These are phyloP conservation scores for Zygoascus flipseniorum DNA, from an alignment of 805 yeast genomes.

Conservation along the genomic window DNA sequence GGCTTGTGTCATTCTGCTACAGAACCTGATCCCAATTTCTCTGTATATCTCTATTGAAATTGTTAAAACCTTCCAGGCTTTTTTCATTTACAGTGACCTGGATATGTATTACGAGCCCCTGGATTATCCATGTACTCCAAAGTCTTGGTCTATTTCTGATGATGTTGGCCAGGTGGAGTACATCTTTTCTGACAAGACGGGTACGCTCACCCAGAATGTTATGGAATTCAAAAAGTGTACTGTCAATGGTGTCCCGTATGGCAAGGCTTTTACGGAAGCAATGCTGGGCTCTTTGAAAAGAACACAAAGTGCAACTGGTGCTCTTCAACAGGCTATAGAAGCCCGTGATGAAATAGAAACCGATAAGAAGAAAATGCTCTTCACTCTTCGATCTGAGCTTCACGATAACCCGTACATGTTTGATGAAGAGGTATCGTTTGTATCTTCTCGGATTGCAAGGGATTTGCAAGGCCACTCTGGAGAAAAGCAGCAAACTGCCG, in stretches of 20 bases:
- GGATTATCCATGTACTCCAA: slow-evolving; percentile 73
- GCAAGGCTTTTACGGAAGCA: slow-evolving; percentile 72
- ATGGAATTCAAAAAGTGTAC: slow-evolving; percentile 79
- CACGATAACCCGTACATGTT: slow-evolving; percentile 41
- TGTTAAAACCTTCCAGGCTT: slow-evolving; percentile 69
- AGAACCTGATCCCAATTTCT: slow-evolving; percentile 73
- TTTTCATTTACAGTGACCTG: slow-evolving; percentile 61
- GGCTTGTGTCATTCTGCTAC: slow-evolving; percentile 66
- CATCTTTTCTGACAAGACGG: slow-evolving; percentile 76
- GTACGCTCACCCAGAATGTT: slow-evolving; percentile 73
- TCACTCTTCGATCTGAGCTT: slow-evolving; percentile 27
- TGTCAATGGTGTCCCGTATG: slow-evolving; percentile 58
- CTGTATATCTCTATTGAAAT: slow-evolving; percentile 72
- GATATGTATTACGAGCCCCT: slow-evolving; percentile 59
- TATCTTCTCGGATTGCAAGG: slow-evolving; percentile 49
- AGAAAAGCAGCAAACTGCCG: slow-evolving; percentile 36
- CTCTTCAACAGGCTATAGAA: slow-evolving; percentile 31
- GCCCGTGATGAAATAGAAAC: slow-evolving; percentile 35
- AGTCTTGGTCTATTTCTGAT: slow-evolving; percentile 77
- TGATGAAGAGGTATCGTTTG: slow-evolving; percentile 44
- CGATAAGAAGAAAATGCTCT: slow-evolving; percentile 44
- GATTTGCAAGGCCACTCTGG: slow-evolving; percentile 40
- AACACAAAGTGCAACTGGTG: slow-evolving; percentile 47
- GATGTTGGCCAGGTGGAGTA: slow-evolving; percentile 80
- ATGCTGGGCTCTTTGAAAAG: slow-evolving; percentile 63